phyloP scores from a whole-genome alignment of 805 yeast genomes.

The Candida orba region DNA sequence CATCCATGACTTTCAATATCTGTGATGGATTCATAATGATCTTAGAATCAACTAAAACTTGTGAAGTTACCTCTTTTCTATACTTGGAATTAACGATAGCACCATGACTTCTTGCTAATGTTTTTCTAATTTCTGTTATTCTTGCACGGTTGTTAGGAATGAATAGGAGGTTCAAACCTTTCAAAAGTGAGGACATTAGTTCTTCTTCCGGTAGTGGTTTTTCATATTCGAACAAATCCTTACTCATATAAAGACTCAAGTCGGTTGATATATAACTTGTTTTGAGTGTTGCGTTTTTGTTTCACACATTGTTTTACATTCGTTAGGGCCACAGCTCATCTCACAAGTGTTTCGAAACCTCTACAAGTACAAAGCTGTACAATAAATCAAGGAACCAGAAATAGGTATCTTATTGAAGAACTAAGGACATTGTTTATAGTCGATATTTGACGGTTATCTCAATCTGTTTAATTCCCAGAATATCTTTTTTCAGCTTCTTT shows the following conservation, averaged over 20 bases:
- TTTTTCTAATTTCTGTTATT: slow-evolving; percentile 12
- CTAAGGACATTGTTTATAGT: too few relatives aligned
- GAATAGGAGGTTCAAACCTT: slow-evolving; percentile 14
- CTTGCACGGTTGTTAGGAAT: slow-evolving; percentile 17
- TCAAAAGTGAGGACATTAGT: slow-evolving; percentile 11
- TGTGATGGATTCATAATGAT: slow-evolving; percentile 8
- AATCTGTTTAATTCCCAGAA: background rate
- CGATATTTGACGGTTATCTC: too few relatives aligned
- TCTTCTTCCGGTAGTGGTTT: slow-evolving; percentile 1
- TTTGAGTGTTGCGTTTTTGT: background rate
- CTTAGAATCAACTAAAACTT: slow-evolving; percentile 17
- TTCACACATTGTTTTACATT: background rate
- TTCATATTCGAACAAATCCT: slow-evolving; percentile 1
- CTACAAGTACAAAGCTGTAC: too few relatives aligned
- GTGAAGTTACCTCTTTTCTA: slow-evolving; percentile 7
- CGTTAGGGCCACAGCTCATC: too few relatives aligned
- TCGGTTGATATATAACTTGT: background rate
- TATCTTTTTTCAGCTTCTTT: slow-evolving; percentile 76
- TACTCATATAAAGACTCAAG: background rate
- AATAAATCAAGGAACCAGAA: too few relatives aligned
- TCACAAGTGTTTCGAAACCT: too few relatives aligned
- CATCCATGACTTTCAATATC: slow-evolving; percentile 5
- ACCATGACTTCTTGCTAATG: slow-evolving; percentile 14
- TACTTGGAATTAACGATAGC: slow-evolving; percentile 11
- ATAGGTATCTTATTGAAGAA: too few relatives aligned